These are phyloP conservation scores for Cladophialophora psammophila DNA, from an alignment of 2,329 filamentous ascomycete genomes.

Conservation along the genomic window DNA sequence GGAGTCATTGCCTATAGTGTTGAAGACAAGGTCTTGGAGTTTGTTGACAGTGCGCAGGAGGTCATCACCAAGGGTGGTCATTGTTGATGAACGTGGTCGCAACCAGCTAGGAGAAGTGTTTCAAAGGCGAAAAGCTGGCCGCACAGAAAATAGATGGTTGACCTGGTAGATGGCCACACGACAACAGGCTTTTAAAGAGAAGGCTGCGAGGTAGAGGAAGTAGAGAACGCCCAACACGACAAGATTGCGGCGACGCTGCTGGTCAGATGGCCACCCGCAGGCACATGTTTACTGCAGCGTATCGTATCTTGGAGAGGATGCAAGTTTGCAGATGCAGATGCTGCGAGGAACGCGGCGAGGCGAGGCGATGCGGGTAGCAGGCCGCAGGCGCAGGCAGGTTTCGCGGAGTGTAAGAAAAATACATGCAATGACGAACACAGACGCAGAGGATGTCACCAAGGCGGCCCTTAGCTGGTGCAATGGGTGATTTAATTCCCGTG, in stretches of 20 bases:
- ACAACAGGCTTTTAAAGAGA: constrained; percentile 2
- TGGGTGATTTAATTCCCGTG: neutral
- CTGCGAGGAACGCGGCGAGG: constrained; percentile 4
- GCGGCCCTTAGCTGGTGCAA: neutral
- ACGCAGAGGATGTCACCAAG: neutral
- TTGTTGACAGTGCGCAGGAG: constrained; percentile 96
- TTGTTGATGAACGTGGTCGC: constrained; percentile 50
- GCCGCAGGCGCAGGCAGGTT: constrained; percentile 6
- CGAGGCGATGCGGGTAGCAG: neutral
- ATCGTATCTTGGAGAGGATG: constrained; percentile 1
- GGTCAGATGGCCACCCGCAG: constrained; percentile 26
- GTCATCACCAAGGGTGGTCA: constrained; percentile 96
- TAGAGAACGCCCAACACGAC: constrained; percentile 1
- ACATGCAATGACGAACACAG: constrained; percentile 1
- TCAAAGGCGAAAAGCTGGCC: constrained; percentile 30
- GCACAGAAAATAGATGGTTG: constrained; percentile 7
- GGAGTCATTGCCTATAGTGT: constrained; percentile 98
- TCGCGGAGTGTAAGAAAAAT: neutral
- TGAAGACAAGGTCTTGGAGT: constrained; percentile 98
- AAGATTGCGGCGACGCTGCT: constrained; percentile 10
- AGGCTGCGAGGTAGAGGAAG: constrained; percentile 12
- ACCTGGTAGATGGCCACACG: neutral
- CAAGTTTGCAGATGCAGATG: constrained; percentile 19
- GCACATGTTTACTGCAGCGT: constrained; percentile 32
- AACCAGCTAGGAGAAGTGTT: constrained; percentile 17